Conservation (phyloP, 164 flowering plant genomes). For the Sedum album region DNA sequence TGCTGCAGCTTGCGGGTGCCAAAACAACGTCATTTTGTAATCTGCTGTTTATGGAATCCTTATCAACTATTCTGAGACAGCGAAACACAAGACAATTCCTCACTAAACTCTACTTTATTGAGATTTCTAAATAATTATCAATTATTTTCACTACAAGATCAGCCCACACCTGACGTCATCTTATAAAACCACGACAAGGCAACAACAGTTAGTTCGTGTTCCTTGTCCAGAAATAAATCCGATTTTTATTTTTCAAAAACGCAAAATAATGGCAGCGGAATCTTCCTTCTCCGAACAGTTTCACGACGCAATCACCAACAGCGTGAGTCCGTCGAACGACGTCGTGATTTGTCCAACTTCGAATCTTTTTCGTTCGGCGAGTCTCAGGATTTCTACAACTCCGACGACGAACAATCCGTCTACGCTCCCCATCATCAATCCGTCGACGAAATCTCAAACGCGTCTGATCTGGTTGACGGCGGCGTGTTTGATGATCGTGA, state of each 20-base stretch:
- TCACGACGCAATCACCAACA: not conserved
- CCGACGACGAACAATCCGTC: not conserved
- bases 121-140: too few relatives aligned
- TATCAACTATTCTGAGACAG: too few relatives aligned
- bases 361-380: not conserved
- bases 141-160: too few relatives aligned
- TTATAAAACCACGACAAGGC: too few relatives aligned
- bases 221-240: not conserved
- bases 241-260: not conserved
- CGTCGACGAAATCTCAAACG: not conserved
- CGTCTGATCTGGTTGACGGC: constrained; percentile 2
- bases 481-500: constrained; percentile 27
- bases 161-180: too few relatives aligned
- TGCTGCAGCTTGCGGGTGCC: too few relatives aligned
- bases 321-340: not conserved
- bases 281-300: not conserved
- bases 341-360: not conserved
- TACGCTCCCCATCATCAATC: not conserved
- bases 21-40: too few relatives aligned
- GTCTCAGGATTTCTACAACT: not conserved
- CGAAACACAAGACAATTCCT: too few relatives aligned
- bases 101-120: too few relatives aligned
- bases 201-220: too few relatives aligned
- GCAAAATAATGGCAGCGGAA: not conserved
- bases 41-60: too few relatives aligned